These are phyloP conservation scores for Cordyceps pruinosa DNA, from an alignment of 2,329 filamentous ascomycete genomes.

Conservation along the genomic window DNA sequence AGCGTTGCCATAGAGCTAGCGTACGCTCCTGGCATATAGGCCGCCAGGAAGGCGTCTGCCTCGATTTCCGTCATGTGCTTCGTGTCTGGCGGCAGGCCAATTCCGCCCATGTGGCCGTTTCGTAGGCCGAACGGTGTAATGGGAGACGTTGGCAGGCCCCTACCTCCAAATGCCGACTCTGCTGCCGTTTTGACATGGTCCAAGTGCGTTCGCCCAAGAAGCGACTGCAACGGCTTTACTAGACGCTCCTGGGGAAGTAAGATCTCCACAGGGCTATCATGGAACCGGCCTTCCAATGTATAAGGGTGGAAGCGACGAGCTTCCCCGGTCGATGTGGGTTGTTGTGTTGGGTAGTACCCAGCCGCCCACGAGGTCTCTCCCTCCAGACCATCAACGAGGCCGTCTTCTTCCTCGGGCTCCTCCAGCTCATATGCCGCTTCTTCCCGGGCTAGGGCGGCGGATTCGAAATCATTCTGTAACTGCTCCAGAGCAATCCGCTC, in stretches of 20 bases:
- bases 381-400: slow-evolving; percentile 14
- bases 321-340: slow-evolving; percentile 17
- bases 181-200: slow-evolving; percentile 71
- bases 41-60: slow-evolving; percentile 64
- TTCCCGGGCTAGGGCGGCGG: slow-evolving; percentile 30
- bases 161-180: slow-evolving; percentile 68
- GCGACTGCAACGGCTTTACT: slow-evolving; percentile 58
- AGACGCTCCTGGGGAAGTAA: slow-evolving; percentile 65
- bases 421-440: slow-evolving; percentile 22
- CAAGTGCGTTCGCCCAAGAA: slow-evolving; percentile 62
- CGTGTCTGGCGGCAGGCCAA: slow-evolving; percentile 58
- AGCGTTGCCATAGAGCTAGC: slow-evolving; percentile 60
- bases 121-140: slow-evolving; percentile 56
- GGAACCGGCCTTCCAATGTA: slow-evolving; percentile 67
- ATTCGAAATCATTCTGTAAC: slow-evolving; percentile 52
- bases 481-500: slow-evolving; percentile 49
- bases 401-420: slow-evolving; percentile 27
- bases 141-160: slow-evolving; percentile 67
- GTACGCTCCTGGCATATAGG: slow-evolving; percentile 64
- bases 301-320: slow-evolving; percentile 61
- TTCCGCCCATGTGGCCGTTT: slow-evolving; percentile 54
- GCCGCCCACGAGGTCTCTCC: not conserved
- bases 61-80: slow-evolving; percentile 67
- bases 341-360: not conserved
- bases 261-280: slow-evolving; percentile 66